Evolutionary conservation across 1,284 basidiomycete genomes (phyloP).

Genomic region (Malassezia globosa): DNA sequence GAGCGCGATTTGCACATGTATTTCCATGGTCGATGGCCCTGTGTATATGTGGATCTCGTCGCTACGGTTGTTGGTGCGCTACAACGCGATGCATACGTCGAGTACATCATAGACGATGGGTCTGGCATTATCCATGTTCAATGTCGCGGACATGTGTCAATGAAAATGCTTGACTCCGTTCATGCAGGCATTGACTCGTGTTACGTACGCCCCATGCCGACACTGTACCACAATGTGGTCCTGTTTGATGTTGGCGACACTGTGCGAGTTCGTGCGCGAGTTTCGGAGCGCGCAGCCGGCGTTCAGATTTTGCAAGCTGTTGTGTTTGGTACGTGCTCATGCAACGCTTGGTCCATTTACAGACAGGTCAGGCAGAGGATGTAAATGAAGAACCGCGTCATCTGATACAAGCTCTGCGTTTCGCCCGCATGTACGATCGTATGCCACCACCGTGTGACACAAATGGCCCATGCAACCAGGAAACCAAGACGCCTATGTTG

Average conservation of each 20-base stretch:
- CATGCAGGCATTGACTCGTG: background rate
- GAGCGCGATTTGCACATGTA: background rate
- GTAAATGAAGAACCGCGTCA: conserved; percentile 10
- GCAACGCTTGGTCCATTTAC: no score
- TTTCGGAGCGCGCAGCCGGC: conserved; percentile 1
- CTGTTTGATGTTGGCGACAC: conserved; percentile 4
- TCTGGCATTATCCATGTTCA: conserved; percentile 7
- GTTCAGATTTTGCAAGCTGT: background rate
- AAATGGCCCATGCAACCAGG: background rate
- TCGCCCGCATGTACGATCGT: background rate
- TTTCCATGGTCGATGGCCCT: conserved; percentile 10
- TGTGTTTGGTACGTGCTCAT: no score
- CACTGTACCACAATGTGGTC: background rate
- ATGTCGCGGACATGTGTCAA: background rate
- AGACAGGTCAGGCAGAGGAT: conserved; percentile 1
- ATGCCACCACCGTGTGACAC: background rate
- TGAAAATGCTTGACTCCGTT: background rate
- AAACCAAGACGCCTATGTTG: background rate
- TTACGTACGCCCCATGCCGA: background rate
- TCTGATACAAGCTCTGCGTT: conserved; percentile 2
- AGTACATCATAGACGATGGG: conserved; percentile 15
- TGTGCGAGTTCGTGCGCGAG: background rate
- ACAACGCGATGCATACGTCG: background rate
- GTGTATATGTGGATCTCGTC: conserved; percentile 9
- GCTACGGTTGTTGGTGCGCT: conserved; percentile 6